These are phyloP conservation scores for Pythium grandisporangium DNA, from an alignment of 352 stramenopile genomes.

Conservation along the genomic window DNA sequence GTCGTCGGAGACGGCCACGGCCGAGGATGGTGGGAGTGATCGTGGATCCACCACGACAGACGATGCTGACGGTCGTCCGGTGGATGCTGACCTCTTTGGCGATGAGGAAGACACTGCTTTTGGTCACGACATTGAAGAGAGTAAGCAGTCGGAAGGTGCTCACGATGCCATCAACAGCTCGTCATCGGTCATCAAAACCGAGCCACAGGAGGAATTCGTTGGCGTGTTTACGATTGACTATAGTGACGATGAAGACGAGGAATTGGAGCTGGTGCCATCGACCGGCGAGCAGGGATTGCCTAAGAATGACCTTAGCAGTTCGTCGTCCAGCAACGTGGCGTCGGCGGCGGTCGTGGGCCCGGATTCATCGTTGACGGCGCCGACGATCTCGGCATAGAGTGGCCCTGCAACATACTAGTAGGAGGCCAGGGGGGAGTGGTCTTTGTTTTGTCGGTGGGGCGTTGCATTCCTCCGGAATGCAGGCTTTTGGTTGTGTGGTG, in stretches of 20 bases:
- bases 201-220: constrained; percentile 40
- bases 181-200: constrained; percentile 5
- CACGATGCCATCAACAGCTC: constrained; percentile 3
- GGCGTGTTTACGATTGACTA: constrained; percentile 78
- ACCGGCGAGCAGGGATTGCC: no score
- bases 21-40: constrained; percentile 55
- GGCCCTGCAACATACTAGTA: no score
- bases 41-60: constrained; percentile 40
- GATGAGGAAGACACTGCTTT: not conserved
- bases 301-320: no score
- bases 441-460: no score
- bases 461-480: no score
- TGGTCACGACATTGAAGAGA: constrained; percentile 13
- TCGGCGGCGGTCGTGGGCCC: no score
- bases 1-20: constrained; percentile 50
- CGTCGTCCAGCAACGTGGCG: no score
- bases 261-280: constrained; percentile 2
- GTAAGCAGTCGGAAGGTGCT: constrained; percentile 12
- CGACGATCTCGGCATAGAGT: no score
- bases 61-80: constrained; percentile 13
- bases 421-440: no score
- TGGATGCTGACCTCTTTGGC: not conserved
- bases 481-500: no score
- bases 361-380: no score
- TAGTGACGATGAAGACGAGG: constrained; percentile 60